Percentiles rank a stretch among this genome's conserved stretches.
Conservation (phyloP, 441 rosid genomes). For the Euphorbia corollata region DNA sequence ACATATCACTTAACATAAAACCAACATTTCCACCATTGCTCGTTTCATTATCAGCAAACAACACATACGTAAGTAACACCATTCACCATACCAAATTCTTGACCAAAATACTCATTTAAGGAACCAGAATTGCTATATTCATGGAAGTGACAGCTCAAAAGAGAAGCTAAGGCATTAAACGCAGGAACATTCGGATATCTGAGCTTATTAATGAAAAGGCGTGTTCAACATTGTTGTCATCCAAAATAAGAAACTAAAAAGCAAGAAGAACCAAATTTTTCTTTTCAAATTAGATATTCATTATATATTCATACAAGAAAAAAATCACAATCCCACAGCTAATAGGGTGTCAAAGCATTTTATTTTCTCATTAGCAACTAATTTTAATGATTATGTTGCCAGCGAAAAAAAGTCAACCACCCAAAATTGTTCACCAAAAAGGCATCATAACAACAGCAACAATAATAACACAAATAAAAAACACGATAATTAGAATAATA, state of each 20-base stretch:
- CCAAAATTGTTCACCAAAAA: background rate
- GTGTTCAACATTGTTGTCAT: background rate
- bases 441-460: background rate
- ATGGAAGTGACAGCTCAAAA: background rate
- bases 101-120: background rate
- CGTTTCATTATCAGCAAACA: background rate
- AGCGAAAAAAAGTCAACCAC: background rate
- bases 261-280: background rate
- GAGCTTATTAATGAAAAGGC: background rate
- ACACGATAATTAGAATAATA: background rate
- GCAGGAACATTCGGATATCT: background rate
- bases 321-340: background rate
- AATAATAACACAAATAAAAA: background rate
- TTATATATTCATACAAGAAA: background rate
- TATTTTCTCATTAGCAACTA: background rate
- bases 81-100: constrained; percentile 2
- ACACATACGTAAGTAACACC: background rate
- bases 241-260: background rate
- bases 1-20: background rate
- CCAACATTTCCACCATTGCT: background rate
- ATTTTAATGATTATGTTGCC: background rate
- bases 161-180: background rate
- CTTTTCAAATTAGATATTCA: background rate
- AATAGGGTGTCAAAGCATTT: background rate
- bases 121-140: background rate